phyloP scores from a whole-genome alignment of 2,329 filamentous ascomycete species.

The Fusarium beomiforme region DNA sequence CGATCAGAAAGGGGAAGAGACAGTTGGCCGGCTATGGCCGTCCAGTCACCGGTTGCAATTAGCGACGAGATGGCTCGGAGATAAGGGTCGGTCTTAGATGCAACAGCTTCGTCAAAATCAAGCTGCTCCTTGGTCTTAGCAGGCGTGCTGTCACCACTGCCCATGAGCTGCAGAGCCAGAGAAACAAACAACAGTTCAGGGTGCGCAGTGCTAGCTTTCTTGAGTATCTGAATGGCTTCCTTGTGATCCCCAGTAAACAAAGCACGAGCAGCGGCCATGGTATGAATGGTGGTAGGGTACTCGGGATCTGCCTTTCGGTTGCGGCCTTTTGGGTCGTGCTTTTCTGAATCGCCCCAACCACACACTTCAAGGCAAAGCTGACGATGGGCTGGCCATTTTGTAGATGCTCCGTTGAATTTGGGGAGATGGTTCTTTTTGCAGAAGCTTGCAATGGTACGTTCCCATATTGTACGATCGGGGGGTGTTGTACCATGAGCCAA shows the following conservation, averaged over 20 bases:
- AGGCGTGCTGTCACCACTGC: conserved; percentile 57
- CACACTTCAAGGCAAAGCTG: conserved; percentile 81
- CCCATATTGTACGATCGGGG: conserved; percentile 65
- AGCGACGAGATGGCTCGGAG: conserved; percentile 82
- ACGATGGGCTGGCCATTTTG: conserved; percentile 74
- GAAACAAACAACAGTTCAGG: conserved; percentile 75
- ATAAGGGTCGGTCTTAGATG: conserved; percentile 78
- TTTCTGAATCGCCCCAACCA: conserved; percentile 72
- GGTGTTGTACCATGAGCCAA: conserved; percentile 56
- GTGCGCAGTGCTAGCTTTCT: conserved; percentile 69
- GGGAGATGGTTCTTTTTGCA: conserved; percentile 71
- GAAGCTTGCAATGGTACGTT: conserved; percentile 70
- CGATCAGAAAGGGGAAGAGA: conserved; percentile 80
- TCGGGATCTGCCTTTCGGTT: conserved; percentile 56
- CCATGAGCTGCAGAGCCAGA: conserved; percentile 71
- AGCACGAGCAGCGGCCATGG: conserved; percentile 80
- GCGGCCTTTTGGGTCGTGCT: conserved; percentile 54
- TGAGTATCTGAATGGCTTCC: conserved; percentile 75
- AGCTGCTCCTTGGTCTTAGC: conserved; percentile 60
- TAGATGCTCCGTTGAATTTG: conserved; percentile 70
- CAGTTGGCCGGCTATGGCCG: conserved; percentile 75
- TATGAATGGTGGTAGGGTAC: conserved; percentile 67
- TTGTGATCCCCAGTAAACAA: conserved; percentile 77
- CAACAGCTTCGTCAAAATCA: conserved; percentile 67
- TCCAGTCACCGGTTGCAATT: conserved; percentile 81